phyloP scores from a whole-genome alignment of 1,284 basidiomycete genomes.

The Melampsora americana region DNA sequence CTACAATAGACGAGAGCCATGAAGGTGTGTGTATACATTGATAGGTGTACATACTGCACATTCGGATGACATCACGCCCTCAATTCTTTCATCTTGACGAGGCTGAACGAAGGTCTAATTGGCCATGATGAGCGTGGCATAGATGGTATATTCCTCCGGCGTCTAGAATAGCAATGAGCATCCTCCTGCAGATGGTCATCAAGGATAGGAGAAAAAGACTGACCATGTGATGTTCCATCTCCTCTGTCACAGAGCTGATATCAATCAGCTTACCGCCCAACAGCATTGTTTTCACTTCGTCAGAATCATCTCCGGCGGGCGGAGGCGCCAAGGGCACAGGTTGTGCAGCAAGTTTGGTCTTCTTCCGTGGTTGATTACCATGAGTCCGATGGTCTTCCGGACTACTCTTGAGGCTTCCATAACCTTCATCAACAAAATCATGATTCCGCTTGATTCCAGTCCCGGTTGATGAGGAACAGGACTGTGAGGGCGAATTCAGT shows the following conservation, averaged over 20 bases:
- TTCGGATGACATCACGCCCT: no score
- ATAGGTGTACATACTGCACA: no score
- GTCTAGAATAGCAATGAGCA: conserved; percentile 10
- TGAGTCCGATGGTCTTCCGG: neutral
- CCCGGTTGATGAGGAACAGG: conserved; percentile 4
- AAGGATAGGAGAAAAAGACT: neutral
- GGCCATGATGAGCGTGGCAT: conserved; percentile 11
- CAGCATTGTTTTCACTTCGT: conserved; percentile 6
- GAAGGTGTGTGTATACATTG: no score
- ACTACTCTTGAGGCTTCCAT: neutral
- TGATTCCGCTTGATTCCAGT: conserved; percentile 19
- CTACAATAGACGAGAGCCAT: no score
- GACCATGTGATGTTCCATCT: conserved; percentile 32
- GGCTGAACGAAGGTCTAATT: neutral
- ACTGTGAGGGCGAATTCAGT: conserved; percentile 1
- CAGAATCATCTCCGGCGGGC: neutral
- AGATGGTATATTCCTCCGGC: conserved; percentile 32
- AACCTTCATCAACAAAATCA: conserved; percentile 1
- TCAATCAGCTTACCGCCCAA: conserved; percentile 39
- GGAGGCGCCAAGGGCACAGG: neutral
- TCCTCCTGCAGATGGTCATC: neutral
- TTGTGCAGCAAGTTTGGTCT: neutral
- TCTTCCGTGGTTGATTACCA: conserved; percentile 10
- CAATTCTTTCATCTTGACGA: no score
- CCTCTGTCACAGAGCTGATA: conserved; percentile 24